Conservation (phyloP, 306 rosid genomes). For the Rubus parviflorus region DNA sequence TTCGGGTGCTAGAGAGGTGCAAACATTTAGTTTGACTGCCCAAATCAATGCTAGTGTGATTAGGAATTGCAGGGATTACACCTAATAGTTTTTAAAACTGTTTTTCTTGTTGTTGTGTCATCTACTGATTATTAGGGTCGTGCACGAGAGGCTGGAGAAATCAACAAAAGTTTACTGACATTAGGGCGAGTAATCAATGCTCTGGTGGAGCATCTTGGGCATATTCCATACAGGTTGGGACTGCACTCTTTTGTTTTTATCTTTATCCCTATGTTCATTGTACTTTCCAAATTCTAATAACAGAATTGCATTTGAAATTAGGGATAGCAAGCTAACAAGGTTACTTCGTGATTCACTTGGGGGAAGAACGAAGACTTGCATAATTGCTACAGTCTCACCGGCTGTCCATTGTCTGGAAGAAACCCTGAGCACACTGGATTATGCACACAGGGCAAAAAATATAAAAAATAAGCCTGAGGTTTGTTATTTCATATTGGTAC, state of each 20-base stretch:
- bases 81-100: not conserved
- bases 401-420: slow-evolving; percentile 98
- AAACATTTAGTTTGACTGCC: not conserved
- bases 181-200: slow-evolving; percentile 94
- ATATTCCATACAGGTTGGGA: slow-evolving; percentile 83
- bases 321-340: slow-evolving; percentile 98
- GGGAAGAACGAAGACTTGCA: slow-evolving; percentile 97
- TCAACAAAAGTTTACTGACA: slow-evolving; percentile 94
- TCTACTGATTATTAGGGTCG: slow-evolving; percentile 59
- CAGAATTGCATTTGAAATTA: slow-evolving; percentile 30
- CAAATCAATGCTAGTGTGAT: slow-evolving; percentile 3
- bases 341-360: slow-evolving; percentile 99
- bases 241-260: not conserved
- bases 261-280: not conserved
- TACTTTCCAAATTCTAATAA: slow-evolving; percentile 10
- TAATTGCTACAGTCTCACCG: slow-evolving; percentile 96
- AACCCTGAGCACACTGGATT: slow-evolving; percentile 91
- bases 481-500: slow-evolving; percentile 16
- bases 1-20: slow-evolving; percentile 98
- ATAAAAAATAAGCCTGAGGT: slow-evolving; percentile 97
- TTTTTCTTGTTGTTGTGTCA: slow-evolving; percentile 16
- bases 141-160: slow-evolving; percentile 99
- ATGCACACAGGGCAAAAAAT: slow-evolving; percentile 94
- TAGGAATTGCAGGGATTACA: not conserved
- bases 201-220: slow-evolving; percentile 97